Evolutionary conservation across 257 asterid species (phyloP).

Genomic region (Gynochthodes officinalis): DNA sequence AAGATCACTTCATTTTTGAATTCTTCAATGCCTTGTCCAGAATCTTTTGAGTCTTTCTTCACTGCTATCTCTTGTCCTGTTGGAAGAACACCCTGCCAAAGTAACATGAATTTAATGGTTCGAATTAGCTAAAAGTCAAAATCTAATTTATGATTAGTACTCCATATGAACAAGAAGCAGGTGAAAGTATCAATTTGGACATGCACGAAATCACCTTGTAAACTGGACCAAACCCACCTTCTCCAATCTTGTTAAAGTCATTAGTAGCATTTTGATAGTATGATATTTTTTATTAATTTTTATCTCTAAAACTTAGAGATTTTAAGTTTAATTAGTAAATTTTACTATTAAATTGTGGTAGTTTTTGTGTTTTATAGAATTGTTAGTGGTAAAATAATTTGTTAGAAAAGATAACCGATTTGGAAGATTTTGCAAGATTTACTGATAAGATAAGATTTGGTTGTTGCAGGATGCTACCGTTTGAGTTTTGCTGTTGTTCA

Average conservation of each 20-base stretch:
- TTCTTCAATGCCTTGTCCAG: constrained; percentile 31
- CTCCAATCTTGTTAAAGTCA: constrained; percentile 39
- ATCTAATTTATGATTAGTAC: too few relatives aligned
- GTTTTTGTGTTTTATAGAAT: too few relatives aligned
- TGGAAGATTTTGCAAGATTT: too few relatives aligned
- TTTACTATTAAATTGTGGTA: too few relatives aligned
- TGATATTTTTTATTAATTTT: too few relatives aligned
- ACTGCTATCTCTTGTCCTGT: constrained; percentile 26
- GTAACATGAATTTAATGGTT: background rate
- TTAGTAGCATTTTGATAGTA: constrained; percentile 41
- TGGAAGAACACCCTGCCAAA: constrained; percentile 18
- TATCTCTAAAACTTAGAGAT: too few relatives aligned
- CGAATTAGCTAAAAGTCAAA: background rate
- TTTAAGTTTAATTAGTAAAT: too few relatives aligned
- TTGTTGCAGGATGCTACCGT: too few relatives aligned
- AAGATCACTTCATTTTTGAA: constrained; percentile 31
- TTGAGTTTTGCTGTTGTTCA: too few relatives aligned
- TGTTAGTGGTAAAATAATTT: too few relatives aligned
- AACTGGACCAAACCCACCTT: constrained; percentile 53
- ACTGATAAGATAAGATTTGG: too few relatives aligned
- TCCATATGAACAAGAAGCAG: background rate
- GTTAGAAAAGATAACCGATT: too few relatives aligned
- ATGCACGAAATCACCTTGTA: constrained; percentile 24
- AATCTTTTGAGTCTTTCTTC: constrained; percentile 25
- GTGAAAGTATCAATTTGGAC: background rate